These are phyloP conservation scores for Talaromyces sp. DNA, from an alignment of 2,329 filamentous ascomycete species.

Conservation along the genomic window DNA sequence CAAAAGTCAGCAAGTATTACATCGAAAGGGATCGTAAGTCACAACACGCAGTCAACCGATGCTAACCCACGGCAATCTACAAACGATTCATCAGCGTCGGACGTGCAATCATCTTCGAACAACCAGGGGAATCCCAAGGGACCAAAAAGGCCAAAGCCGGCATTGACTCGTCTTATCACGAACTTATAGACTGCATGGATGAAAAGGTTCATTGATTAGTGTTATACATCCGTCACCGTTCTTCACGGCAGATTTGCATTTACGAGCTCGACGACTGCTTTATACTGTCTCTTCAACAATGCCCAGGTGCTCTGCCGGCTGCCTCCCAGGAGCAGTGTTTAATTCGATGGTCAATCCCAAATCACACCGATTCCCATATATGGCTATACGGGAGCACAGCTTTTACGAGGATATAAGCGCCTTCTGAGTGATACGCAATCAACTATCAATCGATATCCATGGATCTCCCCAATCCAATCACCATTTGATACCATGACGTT, in stretches of 20 bases:
- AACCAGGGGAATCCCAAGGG: background rate
- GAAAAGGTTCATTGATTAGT: background rate
- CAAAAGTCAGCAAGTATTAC: background rate
- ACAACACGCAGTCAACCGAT: background rate
- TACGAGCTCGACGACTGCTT: background rate
- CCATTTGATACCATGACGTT: background rate
- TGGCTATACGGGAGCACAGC: background rate
- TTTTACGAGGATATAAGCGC: background rate
- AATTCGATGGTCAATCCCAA: background rate
- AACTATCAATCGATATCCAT: background rate
- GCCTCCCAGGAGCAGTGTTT: background rate
- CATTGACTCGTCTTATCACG: conserved; percentile 33
- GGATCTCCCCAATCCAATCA: background rate
- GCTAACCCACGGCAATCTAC: background rate
- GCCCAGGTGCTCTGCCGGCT: background rate
- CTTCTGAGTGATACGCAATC: background rate
- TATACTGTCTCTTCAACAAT: background rate
- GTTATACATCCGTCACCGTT: background rate
- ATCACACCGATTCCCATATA: background rate
- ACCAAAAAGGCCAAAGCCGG: conserved; percentile 26
- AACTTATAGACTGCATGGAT: conserved; percentile 16
- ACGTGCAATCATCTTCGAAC: background rate
- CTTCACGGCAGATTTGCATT: background rate
- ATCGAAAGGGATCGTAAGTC: background rate
- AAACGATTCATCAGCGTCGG: background rate